Evolutionary conservation across 495 filamentous ascomycete genomes (phyloP), one percentile per base, ranked within the genome.

Genomic region (Platismatia glauca): DNA sequence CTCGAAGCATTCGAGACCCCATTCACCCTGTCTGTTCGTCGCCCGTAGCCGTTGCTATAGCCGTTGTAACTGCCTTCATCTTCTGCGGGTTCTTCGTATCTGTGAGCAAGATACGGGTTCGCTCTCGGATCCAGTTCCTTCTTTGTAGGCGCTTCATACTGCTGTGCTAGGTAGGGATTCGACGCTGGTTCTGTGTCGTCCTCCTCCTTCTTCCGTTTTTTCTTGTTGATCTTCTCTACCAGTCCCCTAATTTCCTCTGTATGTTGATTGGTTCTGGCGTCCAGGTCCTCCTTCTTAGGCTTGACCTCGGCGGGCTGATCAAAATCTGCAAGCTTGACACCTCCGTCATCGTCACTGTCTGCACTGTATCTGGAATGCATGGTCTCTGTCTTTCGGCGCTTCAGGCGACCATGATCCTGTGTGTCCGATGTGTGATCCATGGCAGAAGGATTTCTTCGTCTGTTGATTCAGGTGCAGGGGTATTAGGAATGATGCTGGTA

Each of bases 101-200:
- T 89, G 71, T 99, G 95, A 57, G 91, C 90, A 57, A 97, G 84
- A 73, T 99, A 97, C 4, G 88, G 89, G 69, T 97, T 97, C 60
- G 76, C 70, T 64, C 78, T 79, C 59, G 82, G 81, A 66, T 85
- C 80, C 31, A 75, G 75, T 35, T 74, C 78, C 43, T 70, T 57
- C 62, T 70, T 71, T 20, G 39, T 59, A n/a, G 77, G 70, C 53
- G 58, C 39, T 22, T 38, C 48, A 55, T 46, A 39, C 9, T 57
- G 43, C 24, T 48, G 43, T 31, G 46, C 52, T n/a, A 64, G 18
- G 35, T 64, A 53, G 18, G 48, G 43, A 57, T 57, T 61, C 3
- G 59, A 37, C 35, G 44, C 29, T 18, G 18, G 2, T 2, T 61
- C 39, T 27, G 35, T 35, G 6, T 57, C 46, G 7, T 31, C 46